These are phyloP conservation scores for Xylaria sp. DNA, from an alignment of 2,329 filamentous ascomycete species.

Conservation along the genomic window DNA sequence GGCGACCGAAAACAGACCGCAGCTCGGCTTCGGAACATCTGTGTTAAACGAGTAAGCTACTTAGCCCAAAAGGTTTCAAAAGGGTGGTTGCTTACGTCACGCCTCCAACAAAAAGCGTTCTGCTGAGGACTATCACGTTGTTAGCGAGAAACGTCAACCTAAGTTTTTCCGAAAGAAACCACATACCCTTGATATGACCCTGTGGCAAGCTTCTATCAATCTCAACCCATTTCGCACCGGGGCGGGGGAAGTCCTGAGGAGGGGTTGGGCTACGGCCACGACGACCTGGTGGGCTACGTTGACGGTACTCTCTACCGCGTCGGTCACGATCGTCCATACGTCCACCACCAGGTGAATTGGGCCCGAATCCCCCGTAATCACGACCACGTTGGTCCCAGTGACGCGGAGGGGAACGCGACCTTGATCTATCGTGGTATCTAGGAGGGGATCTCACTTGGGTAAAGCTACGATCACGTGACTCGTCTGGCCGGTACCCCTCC, in stretches of 20 bases:
- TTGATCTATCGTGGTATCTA: slow-evolving; percentile 71
- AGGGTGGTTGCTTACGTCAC: slow-evolving; percentile 75
- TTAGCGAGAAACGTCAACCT: slow-evolving; percentile 24
- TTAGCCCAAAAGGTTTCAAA: slow-evolving; percentile 21
- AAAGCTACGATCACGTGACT: slow-evolving; percentile 67
- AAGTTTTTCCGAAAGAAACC: background rate
- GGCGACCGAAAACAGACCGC: slow-evolving; percentile 80
- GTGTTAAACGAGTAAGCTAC: slow-evolving; percentile 46
- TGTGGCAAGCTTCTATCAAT: slow-evolving; percentile 79
- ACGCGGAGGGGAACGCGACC: slow-evolving; percentile 83
- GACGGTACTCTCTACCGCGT: slow-evolving; percentile 79
- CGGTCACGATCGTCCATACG: slow-evolving; percentile 67
- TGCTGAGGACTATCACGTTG: slow-evolving; percentile 75
- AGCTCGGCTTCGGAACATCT: slow-evolving; percentile 85
- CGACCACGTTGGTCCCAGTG: slow-evolving; percentile 74
- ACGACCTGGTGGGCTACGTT: slow-evolving; percentile 82
- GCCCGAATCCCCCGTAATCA: slow-evolving; percentile 78
- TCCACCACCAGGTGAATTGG: slow-evolving; percentile 72
- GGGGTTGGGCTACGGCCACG: slow-evolving; percentile 73
- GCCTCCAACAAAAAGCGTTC: slow-evolving; percentile 95
- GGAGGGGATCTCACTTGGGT: slow-evolving; percentile 73
- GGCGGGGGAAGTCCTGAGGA: slow-evolving; percentile 52
- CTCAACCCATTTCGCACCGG: slow-evolving; percentile 76
- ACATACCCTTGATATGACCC: slow-evolving; percentile 79
- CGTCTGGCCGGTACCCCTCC: slow-evolving; percentile 53